Evolutionary conservation across 345 rosid species (phyloP).

Genomic region (Noccaea caerulescens): DNA sequence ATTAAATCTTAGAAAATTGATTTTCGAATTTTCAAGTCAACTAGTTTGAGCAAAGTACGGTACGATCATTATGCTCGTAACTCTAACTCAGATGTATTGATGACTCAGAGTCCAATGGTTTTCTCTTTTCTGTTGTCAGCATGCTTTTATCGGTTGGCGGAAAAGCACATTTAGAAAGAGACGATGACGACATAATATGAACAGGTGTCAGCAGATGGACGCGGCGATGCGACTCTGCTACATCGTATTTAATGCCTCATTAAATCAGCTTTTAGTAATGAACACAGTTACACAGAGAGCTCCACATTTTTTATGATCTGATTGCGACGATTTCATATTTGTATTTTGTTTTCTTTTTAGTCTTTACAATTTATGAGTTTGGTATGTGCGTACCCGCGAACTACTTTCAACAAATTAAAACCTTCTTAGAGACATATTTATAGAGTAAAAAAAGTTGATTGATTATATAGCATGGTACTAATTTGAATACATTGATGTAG

Average conservation of each 20-base stretch:
- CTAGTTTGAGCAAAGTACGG: constrained; percentile 21
- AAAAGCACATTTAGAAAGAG: constrained; percentile 16
- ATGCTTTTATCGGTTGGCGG: constrained; percentile 16
- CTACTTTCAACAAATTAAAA: not conserved
- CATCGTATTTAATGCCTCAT: constrained; percentile 20
- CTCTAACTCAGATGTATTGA: constrained; percentile 1
- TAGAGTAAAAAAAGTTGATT: no score
- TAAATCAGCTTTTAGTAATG: not conserved
- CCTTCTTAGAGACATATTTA: not conserved
- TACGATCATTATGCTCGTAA: constrained; percentile 23
- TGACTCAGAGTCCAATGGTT: constrained; percentile 34
- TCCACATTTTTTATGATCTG: constrained; percentile 13
- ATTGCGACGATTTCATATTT: not conserved
- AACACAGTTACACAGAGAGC: not conserved
- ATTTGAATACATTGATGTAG: not conserved
- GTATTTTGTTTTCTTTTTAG: not conserved
- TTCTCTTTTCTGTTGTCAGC: constrained; percentile 35
- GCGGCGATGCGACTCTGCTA: constrained; percentile 44
- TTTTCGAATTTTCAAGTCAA: not conserved
- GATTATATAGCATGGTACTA: not conserved
- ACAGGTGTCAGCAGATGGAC: constrained; percentile 25
- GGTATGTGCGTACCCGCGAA: constrained; percentile 7
- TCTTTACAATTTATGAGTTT: not conserved
- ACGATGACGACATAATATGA: not conserved
- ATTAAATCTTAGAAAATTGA: not conserved